Evolutionary conservation across 257 asterid species (phyloP), one percentile per base, ranked within the genome.

Genomic region (Plantago major): DNA sequence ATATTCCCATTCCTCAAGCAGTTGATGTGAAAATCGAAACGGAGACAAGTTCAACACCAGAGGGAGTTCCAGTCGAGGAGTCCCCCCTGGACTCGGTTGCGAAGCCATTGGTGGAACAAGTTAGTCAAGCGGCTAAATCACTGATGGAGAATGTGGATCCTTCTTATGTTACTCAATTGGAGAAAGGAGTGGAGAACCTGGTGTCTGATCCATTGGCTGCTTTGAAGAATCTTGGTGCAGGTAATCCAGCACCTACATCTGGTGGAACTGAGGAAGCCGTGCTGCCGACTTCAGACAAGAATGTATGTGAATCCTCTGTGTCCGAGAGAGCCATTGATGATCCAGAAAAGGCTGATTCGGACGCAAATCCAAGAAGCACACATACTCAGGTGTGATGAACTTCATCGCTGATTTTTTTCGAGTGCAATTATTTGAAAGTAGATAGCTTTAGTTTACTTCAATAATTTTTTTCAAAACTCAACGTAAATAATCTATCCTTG

Each of bases 261-360:
- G 48, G 49, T 59, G 50, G n/a, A 22, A 40, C 52, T 18, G 73
- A 57, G 19, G 74, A 53, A 33, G 28, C 74, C 6, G 42, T 28
- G 19, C 64, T 63, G 62, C 74, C 74, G 14, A 64, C 48, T 58
- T 66, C 84, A 19, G 70, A 60, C 13, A n/a, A 71, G 17, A 49
- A 53, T 33, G 64, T 51, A 22, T 69, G 46, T 10, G 70, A 68
- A 26, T 67, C 78, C 13, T 5, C 17, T 11, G 8, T 52, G 40
- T 52, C 22, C 7, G 46, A 56, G 1, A 37, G 38, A 56, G 38
- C 46, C 9, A 15, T 14, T 40, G 11, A 4, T 11, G 62, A 16
- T 57, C 14, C 46, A 9, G 50, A 58, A 58, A 40, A 58, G 1
- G 37, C 63, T 16, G 63, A 58, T 9, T 12, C 40, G 38, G 49